Evolutionary conservation across 2,329 filamentous ascomycete species (phyloP).

Genomic region (Elsinoe australis): DNA sequence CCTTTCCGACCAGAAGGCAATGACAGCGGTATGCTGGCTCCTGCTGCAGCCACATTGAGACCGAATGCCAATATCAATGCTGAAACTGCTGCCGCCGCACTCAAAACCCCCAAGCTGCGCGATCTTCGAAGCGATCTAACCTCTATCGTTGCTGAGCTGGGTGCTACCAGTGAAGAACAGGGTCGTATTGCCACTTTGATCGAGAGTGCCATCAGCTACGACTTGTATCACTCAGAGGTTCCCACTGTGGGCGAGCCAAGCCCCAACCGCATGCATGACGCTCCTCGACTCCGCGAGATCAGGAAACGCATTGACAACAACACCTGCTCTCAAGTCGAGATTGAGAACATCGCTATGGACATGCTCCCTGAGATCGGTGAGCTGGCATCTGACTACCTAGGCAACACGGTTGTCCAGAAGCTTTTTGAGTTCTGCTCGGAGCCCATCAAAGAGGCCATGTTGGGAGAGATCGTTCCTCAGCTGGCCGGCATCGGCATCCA

Average conservation of each 20-base stretch:
- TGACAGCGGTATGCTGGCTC: conserved; percentile 32
- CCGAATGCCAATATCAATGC: conserved; percentile 33
- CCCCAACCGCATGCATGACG: conserved; percentile 83
- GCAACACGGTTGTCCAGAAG: conserved; percentile 99
- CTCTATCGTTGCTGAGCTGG: conserved; percentile 80
- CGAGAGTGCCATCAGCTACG: conserved; percentile 67
- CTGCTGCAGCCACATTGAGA: conserved; percentile 31
- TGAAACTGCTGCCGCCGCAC: conserved; percentile 44
- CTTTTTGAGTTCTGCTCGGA: conserved; percentile 95
- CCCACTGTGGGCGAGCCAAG: conserved; percentile 82
- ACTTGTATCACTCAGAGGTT: conserved; percentile 70
- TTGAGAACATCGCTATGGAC: conserved; percentile 81
- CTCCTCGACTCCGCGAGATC: conserved; percentile 88
- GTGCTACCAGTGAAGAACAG: conserved; percentile 71
- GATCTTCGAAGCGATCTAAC: conserved; percentile 79
- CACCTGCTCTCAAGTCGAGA: conserved; percentile 73
- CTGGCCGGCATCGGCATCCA: conserved; percentile 94
- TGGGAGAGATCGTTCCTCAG: conserved; percentile 78
- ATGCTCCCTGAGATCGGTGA: conserved; percentile 98
- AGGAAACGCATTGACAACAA: conserved; percentile 97
- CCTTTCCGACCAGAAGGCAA: conserved; percentile 53
- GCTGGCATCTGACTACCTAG: conserved; percentile 88
- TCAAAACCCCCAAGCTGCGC: conserved; percentile 62
- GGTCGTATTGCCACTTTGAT: conserved; percentile 64
- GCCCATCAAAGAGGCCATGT: conserved; percentile 81